Conservation (phyloP, 2,329 filamentous ascomycete species). For the Phaeosphaeria sp. region DNA sequence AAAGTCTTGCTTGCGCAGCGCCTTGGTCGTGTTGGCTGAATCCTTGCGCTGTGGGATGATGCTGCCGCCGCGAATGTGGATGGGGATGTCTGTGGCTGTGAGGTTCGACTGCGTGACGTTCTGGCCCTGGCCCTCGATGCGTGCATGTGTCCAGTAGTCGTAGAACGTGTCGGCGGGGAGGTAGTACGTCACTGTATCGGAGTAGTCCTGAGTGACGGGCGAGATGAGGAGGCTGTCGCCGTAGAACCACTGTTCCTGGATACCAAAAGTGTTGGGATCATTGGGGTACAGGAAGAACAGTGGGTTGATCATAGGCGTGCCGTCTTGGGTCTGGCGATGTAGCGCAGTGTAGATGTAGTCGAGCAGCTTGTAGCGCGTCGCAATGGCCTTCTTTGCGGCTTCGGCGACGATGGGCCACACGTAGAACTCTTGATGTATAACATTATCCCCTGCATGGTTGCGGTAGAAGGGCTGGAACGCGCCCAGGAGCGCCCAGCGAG, state of each 20-base stretch:
- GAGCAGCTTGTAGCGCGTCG: conserved; percentile 75
- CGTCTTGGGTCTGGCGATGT: conserved; percentile 64
- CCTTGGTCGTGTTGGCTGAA: conserved; percentile 67
- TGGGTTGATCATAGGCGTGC: conserved; percentile 71
- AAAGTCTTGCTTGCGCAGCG: conserved; percentile 70
- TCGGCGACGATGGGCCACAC: conserved; percentile 68
- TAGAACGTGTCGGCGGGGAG: conserved; percentile 66
- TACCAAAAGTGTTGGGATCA: conserved; percentile 59
- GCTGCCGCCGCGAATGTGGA: conserved; percentile 70
- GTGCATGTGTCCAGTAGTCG: conserved; percentile 62
- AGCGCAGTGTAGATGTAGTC: conserved; percentile 82
- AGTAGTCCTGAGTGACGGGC: conserved; percentile 61
- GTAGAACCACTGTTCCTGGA: conserved; percentile 66
- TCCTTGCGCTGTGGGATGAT: conserved; percentile 67
- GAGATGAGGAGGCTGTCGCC: conserved; percentile 63
- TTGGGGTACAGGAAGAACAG: conserved; percentile 74
- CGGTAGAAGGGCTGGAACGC: conserved; percentile 80
- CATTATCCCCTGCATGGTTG: conserved; percentile 67
- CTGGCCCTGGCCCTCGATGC: conserved; percentile 55
- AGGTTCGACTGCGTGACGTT: conserved; percentile 55
- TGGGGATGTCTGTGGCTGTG: conserved; percentile 64
- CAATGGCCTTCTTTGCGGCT: conserved; percentile 72
- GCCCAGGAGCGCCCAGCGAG: conserved; percentile 76
- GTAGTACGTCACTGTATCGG: conserved; percentile 61
- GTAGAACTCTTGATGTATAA: conserved; percentile 74